These are phyloP conservation scores for Raddia distichophylla DNA, from an alignment of 176 grass and related monocot species.

Conservation along the genomic window DNA sequence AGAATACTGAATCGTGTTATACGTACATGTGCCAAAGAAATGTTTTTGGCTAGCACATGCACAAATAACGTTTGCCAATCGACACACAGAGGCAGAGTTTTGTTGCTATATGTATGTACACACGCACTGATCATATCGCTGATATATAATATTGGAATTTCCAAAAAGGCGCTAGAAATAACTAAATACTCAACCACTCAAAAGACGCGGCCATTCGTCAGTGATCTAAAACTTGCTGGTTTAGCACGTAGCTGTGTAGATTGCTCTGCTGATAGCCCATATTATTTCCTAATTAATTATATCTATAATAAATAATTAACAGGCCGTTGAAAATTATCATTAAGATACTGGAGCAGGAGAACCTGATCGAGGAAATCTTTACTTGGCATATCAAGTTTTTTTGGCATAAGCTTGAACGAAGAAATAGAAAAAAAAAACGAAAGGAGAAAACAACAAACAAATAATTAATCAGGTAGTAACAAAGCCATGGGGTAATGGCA, in stretches of 20 bases:
- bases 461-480: too few species aligned
- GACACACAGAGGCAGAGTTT: too few species aligned
- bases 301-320: not conserved
- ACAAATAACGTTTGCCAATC: not conserved
- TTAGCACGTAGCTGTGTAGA: not conserved
- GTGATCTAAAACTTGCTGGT: not conserved
- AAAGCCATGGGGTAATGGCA: too few species aligned
- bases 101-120: too few species aligned
- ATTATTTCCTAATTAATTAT: not conserved
- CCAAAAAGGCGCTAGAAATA: too few species aligned
- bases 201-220: slow-evolving; percentile 31
- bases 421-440: too few species aligned
- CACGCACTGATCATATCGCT: too few species aligned
- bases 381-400: not conserved
- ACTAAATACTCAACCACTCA: not conserved
- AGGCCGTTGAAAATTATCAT: not conserved
- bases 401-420: too few species aligned
- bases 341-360: slow-evolving; percentile 4
- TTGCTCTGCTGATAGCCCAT: not conserved
- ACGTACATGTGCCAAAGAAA: not conserved
- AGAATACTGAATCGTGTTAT: not conserved
- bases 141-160: too few species aligned
- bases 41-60: not conserved
- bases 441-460: too few species aligned
- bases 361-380: not conserved